Evolutionary conservation across 257 asterid genomes (phyloP).

Genomic region (Handroanthus guayacan): DNA sequence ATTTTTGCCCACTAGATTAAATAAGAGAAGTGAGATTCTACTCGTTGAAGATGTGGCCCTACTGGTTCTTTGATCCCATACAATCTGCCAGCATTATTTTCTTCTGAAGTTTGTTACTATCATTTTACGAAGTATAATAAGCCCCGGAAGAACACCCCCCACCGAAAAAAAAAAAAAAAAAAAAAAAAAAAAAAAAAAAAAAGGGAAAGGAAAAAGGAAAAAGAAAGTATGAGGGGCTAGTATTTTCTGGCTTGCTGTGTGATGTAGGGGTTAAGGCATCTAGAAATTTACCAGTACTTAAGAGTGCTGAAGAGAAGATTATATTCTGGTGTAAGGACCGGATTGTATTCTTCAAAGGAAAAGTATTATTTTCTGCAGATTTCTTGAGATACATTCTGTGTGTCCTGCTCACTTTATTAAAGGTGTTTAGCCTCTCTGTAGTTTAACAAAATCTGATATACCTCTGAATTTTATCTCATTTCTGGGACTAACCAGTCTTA

Average conservation of each 20-base stretch:
- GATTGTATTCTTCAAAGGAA: too few species aligned
- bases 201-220: too few species aligned
- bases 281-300: too few species aligned
- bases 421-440: not conserved
- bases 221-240: not conserved
- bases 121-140: not conserved
- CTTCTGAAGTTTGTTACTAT: not conserved
- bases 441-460: not conserved
- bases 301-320: too few species aligned
- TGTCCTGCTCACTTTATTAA: not conserved
- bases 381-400: too few species aligned
- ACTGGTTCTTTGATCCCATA: conserved; percentile 9
- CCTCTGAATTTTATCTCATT: conserved; percentile 3
- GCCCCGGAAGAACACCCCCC: not conserved
- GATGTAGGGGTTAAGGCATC: too few species aligned
- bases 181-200: too few species aligned
- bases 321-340: too few species aligned
- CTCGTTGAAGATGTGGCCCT: not conserved
- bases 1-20: not conserved
- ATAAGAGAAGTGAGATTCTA: conserved; percentile 6
- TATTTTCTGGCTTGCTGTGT: conserved; percentile 12
- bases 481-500: not conserved
- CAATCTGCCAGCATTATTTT: not conserved
- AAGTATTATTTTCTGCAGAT: too few species aligned
- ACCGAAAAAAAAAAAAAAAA: too few species aligned